Evolutionary conservation across 108 stramenopile species (phyloP).

Genomic region (Pseudonitzschia multistriata): DNA sequence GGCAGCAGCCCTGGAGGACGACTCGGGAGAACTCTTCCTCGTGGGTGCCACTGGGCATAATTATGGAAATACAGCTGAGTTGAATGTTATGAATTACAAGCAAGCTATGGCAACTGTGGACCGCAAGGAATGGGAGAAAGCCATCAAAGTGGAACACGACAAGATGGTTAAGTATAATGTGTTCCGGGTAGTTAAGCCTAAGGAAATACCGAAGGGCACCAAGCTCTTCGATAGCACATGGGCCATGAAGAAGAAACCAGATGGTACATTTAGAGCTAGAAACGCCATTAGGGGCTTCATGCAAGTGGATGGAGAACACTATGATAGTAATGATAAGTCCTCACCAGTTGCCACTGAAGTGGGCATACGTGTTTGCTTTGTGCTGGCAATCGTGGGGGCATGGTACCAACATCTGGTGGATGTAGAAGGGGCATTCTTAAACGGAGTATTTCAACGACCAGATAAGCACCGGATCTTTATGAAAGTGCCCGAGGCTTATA

Average conservation of each 20-base stretch:
- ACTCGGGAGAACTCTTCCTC: not conserved
- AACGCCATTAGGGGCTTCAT: no score
- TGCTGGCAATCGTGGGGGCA: constrained; percentile 32
- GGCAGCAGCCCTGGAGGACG: not conserved
- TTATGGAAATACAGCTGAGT: constrained; percentile 1
- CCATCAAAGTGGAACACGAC: constrained; percentile 37
- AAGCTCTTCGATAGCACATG: constrained; percentile 36
- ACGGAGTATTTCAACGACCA: constrained; percentile 8
- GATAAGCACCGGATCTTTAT: no score
- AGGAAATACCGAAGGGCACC: constrained; percentile 29
- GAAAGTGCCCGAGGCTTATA: no score
- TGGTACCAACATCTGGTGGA: constrained; percentile 28
- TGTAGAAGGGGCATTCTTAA: constrained; percentile 38
- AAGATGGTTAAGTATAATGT: no score
- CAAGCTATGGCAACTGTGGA: constrained; percentile 37
- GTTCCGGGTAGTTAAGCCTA: constrained; percentile 10
- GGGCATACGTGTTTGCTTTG: constrained; percentile 23
- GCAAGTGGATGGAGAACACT: no score
- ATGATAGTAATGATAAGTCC: no score
- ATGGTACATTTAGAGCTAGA: constrained; percentile 37
- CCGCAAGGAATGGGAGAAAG: constrained; percentile 32
- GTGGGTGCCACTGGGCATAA: not conserved
- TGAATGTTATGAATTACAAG: no score
- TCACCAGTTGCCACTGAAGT: constrained; percentile 37
- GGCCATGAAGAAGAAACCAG: constrained; percentile 53